Evolutionary conservation across 1,284 basidiomycete genomes (phyloP).

Genomic region (Rhizoctonia solani): DNA sequence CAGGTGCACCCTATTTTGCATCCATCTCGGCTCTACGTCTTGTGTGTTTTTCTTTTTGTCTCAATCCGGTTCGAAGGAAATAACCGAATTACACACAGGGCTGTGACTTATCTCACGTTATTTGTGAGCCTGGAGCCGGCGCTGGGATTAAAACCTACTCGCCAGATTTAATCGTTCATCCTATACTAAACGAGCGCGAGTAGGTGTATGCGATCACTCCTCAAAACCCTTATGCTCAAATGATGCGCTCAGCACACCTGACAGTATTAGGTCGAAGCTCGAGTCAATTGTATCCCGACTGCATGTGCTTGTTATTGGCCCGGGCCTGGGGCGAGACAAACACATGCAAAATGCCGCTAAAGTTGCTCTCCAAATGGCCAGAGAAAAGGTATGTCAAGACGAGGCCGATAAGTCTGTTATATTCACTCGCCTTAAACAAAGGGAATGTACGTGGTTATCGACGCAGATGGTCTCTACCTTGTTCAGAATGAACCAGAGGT

Average conservation of each 20-base stretch:
- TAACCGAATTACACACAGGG: slow-evolving; percentile 60
- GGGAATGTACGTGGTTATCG: slow-evolving; percentile 88
- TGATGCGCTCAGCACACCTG: slow-evolving; percentile 48
- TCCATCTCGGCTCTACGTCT: slow-evolving; percentile 85
- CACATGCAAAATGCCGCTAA: slow-evolving; percentile 81
- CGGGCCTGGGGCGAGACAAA: slow-evolving; percentile 85
- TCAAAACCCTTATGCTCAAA: not conserved
- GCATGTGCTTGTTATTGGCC: slow-evolving; percentile 91
- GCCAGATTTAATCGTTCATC: slow-evolving; percentile 95
- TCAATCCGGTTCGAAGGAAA: slow-evolving; percentile 31
- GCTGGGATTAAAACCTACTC: slow-evolving; percentile 94
- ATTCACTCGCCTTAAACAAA: slow-evolving; percentile 56
- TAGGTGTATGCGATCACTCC: slow-evolving; percentile 31
- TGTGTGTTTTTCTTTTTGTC: slow-evolving; percentile 51
- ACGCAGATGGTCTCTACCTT: slow-evolving; percentile 88
- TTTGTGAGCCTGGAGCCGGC: slow-evolving; percentile 90
- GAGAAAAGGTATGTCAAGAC: slow-evolving; percentile 40
- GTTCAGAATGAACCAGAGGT: slow-evolving; percentile 74
- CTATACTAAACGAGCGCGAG: slow-evolving; percentile 71
- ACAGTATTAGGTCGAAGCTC: slow-evolving; percentile 61
- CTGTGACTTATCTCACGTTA: slow-evolving; percentile 93
- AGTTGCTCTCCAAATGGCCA: slow-evolving; percentile 53
- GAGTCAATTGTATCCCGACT: slow-evolving; percentile 76
- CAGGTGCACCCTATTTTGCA: slow-evolving; percentile 94
- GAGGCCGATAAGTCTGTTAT: slow-evolving; percentile 47